Evolutionary conservation across 768 basidiomycete species (phyloP), one percentile per base, ranked within the genome.

Genomic region (Boletus sp.): DNA sequence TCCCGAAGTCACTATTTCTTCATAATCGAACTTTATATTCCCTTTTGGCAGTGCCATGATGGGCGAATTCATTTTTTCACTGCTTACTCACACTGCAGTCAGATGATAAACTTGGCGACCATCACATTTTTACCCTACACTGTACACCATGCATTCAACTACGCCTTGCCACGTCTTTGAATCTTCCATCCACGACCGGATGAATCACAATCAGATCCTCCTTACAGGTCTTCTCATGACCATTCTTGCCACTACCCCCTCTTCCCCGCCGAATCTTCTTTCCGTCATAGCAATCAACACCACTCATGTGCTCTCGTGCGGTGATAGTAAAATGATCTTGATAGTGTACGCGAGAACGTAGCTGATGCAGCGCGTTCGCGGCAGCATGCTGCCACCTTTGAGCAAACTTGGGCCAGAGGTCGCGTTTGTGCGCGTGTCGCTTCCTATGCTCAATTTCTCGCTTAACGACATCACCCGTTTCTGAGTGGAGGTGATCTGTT

Each of bases 231-330:
- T 56, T 58, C 55, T 52, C 52, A 10, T 35, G 36, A 17, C n/a
- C 52, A 42, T 58, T 42, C 59, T 60, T 18, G 36, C 47, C 57
- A 65, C 59, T 33, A 40, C 12, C 47, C 51, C 62, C 61, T 41
- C 63, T 50, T 46, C 78, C 80, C 59, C 65, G 73, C 40, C 82
- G 72, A 35, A 75, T 72, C 49, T 71, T 73, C 52, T 73, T 63
- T 40, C 89, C 89, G 63, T 91, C 85, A 67, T 84, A 89, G 45
- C 80, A 80, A 68, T 96, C 92, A 0, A 94, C 84, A 7, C 65
- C 67, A 60, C 81, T 85, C 92, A 94, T 92, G 65, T 93, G 85
- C 69, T 93, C 89, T 40, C 80, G 77, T 36, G 76, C 74, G 11
- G 83, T 77, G 28, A 91, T 77, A 52, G 80, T 78, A 60, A 92